These are phyloP conservation scores for Carex myosuroides DNA, from an alignment of 176 grass and related monocot species.

Conservation along the genomic window DNA sequence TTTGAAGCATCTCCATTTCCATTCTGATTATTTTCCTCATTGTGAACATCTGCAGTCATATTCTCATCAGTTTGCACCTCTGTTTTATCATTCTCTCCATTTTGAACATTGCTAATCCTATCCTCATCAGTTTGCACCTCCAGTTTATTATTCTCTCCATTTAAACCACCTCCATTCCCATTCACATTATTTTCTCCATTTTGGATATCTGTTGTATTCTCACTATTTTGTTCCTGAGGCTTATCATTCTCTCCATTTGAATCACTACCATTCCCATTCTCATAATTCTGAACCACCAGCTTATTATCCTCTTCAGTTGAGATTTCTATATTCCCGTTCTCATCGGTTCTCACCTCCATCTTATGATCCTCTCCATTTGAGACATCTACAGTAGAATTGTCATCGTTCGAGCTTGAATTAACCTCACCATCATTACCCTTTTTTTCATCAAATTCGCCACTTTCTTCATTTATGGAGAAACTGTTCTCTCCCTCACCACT, in stretches of 20 bases:
- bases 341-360: neutral
- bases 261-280: neutral
- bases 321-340: neutral
- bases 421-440: neutral
- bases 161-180: slow-evolving; percentile 5
- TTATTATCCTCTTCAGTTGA: neutral
- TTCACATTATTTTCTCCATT: neutral
- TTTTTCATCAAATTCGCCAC: neutral
- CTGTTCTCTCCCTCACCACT: neutral
- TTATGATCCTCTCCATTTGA: neutral
- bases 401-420: slow-evolving; percentile 3
- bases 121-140: slow-evolving; percentile 7
- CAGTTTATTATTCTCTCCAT: neutral
- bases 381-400: neutral
- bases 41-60: neutral
- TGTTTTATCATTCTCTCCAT: neutral
- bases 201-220: neutral
- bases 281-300: slow-evolving; percentile 6
- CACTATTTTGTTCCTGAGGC: neutral
- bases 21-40: slow-evolving; percentile 15
- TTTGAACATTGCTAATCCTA: neutral
- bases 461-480: neutral
- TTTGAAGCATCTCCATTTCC: neutral
- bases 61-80: slow-evolving; percentile 2
- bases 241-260: slow-evolving; percentile 10